phyloP scores from a whole-genome alignment of 2,329 filamentous ascomycete species.

The Microdochium trichocladiopsis region DNA sequence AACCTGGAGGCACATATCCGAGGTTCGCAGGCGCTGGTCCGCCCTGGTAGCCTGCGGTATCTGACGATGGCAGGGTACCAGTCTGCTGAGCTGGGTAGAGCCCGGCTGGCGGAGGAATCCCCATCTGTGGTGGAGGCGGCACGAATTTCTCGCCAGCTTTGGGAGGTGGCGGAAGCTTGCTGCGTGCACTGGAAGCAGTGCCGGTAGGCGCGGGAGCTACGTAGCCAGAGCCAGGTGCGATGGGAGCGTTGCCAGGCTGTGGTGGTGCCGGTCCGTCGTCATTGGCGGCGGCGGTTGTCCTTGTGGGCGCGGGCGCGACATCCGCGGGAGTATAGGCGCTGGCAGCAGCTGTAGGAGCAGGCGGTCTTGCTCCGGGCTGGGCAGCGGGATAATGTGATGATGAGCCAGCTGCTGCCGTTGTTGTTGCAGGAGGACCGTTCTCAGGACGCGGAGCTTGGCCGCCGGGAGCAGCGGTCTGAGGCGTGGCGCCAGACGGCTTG shows the following conservation, averaged over 20 bases:
- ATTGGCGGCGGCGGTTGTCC: conserved; percentile 11
- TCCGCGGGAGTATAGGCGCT: conserved; percentile 25
- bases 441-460: conserved; percentile 11
- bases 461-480: conserved; percentile 30
- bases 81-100: conserved; percentile 32
- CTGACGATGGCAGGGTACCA: conserved; percentile 23
- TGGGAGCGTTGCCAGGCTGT: conserved; percentile 49
- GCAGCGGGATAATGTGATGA: conserved; percentile 28
- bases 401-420: conserved; percentile 20
- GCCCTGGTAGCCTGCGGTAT: background rate
- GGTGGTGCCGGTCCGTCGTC: conserved; percentile 40
- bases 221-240: conserved; percentile 22
- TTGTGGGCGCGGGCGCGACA: conserved; percentile 39
- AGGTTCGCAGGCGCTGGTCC: background rate
- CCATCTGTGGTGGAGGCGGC: conserved; percentile 22
- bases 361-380: conserved; percentile 38
- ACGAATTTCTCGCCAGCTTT: conserved; percentile 38
- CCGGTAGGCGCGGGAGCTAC: background rate
- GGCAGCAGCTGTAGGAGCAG: conserved; percentile 32
- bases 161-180: conserved; percentile 41
- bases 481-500: conserved; percentile 42
- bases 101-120: conserved; percentile 36
- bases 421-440: conserved; percentile 14
- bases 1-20: conserved; percentile 15
- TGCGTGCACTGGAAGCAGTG: conserved; percentile 3